Conservation (phyloP, 2,329 filamentous ascomycete species). For the Pseudogymnoascus verrucosus region DNA sequence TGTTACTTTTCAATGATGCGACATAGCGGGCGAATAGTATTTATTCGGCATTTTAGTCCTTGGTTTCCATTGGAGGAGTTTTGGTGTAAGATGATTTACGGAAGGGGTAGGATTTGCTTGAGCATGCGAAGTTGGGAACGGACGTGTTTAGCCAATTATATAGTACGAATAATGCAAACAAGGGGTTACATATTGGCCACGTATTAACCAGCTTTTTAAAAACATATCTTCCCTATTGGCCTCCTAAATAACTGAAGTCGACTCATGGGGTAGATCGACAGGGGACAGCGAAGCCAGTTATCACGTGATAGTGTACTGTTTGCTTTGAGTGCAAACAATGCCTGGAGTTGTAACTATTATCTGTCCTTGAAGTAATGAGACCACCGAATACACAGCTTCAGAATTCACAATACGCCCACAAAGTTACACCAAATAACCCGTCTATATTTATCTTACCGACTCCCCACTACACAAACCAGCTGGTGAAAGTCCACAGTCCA, state of each 20-base stretch:
- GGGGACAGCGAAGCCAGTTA: neutral
- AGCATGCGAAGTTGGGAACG: neutral
- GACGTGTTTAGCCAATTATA: neutral
- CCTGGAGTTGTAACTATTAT: constrained; percentile 1
- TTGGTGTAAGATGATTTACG: neutral
- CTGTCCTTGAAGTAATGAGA: constrained; percentile 4
- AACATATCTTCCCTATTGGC: neutral
- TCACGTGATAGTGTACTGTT: neutral
- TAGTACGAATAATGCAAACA: neutral
- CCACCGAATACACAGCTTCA: neutral
- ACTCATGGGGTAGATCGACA: neutral
- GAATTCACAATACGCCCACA: neutral
- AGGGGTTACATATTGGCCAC: neutral
- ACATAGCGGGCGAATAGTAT: constrained; percentile 4
- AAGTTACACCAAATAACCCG: neutral
- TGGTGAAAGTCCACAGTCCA: neutral
- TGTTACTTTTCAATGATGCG: neutral
- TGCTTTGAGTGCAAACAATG: constrained; percentile 1
- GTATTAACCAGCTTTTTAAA: neutral
- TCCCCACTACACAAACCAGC: neutral
- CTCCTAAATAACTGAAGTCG: neutral
- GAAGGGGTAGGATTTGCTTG: neutral
- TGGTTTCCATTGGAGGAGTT: neutral
- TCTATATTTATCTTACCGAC: neutral
- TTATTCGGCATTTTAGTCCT: neutral